Evolutionary conservation across 306 rosid species (phyloP), one percentile per base, ranked within the genome.

Genomic region (Sophora flavescens): DNA sequence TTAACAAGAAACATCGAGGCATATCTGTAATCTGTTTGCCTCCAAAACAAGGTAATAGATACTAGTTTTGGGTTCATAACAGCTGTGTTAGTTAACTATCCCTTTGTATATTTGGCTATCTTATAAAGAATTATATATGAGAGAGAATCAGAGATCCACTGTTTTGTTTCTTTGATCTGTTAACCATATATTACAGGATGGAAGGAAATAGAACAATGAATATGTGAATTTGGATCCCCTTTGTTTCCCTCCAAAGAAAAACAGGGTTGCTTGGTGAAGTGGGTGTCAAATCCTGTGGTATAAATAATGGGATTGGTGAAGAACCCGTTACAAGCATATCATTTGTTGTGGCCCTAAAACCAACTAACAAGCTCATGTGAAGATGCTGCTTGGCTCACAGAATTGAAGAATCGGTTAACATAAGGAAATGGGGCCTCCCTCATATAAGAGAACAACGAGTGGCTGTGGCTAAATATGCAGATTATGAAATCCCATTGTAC

Each of bases 341-440:
- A 47, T 14, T 13, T 68, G 30, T 14, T 68, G n/a, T 68, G 28
- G 44, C 17, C 38, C 38, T 42, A 2, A 28, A 48, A 28, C 38
- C 28, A 30, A 68, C 28, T 47, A 67, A 67, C 72, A 67, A 26
- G 72, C 22, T 22, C 62, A 54, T 54, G 35, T 56, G 62, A 22
- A 32, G 42, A 60, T 60, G 66, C 15, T 32, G 12, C 60, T 18
- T 18, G 30, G 22, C 32, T 54, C 38, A 35, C 3, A 54, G 60
- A 54, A 17, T 17, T 54, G 35, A 56, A 8, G 35, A 22, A 56
- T 22, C 14, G 7, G 0, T 56, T 8, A 22, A 14, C 12, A 12
- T 67, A 30, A 30, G 30, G 35, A 56, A 56, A 45, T 45, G 62
- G 62, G 7, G 61, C 26, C 13, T 7, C 41, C 26, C 13, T 7